Evolutionary conservation across 495 filamentous ascomycete species (phyloP), one percentile per base, ranked within the genome.

Genomic region (Ascodesmis nigricans): DNA sequence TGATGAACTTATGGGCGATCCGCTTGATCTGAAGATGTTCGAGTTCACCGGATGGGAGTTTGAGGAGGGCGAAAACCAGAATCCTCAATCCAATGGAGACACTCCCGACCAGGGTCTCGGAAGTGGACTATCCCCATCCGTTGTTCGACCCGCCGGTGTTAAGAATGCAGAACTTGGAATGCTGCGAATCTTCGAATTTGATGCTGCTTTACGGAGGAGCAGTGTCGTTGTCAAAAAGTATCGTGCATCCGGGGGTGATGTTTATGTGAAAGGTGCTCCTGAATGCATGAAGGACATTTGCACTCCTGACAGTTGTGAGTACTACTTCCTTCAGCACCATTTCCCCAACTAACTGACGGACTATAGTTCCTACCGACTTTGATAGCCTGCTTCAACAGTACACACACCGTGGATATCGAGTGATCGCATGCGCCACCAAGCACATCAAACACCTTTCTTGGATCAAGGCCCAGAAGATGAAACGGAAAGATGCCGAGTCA

Each of bases 21-120:
- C 90, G 20, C 63, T 99, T 9, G 90, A 99, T 54, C 58, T 93
- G 29, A 95, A 95, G 50, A 99, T 99, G 90, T 99, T 99, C 50
- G 73, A 91, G 46, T 99, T 92, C 46, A 99, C 90, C 1, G 67
- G 68, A 4, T 99, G 90, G 90, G 66, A 69, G 1, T 99, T 74
- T 44, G 73, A 91, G 50, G 87, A 99, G 58, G 78, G 81, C 2
- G 73, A 66, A 22, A 65, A 74, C 42, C 60, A 61, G 17, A 51
- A 59, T 19, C 58, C 5, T 6, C 5, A 35, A 3, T 7, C 4
- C 16, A 33, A 35, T 9, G 7, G 20, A 4, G 4, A 22, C 7
- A 24, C 4, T 25, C 6, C 16, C 13, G 31, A 25, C 11, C 8
- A 18, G 13, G 26, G 11, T n/a, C 21, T 7, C 21, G 36, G 18